phyloP scores from a whole-genome alignment of 371 early-diverging fungal genomes.

The Vairimorpha necatrix region DNA sequence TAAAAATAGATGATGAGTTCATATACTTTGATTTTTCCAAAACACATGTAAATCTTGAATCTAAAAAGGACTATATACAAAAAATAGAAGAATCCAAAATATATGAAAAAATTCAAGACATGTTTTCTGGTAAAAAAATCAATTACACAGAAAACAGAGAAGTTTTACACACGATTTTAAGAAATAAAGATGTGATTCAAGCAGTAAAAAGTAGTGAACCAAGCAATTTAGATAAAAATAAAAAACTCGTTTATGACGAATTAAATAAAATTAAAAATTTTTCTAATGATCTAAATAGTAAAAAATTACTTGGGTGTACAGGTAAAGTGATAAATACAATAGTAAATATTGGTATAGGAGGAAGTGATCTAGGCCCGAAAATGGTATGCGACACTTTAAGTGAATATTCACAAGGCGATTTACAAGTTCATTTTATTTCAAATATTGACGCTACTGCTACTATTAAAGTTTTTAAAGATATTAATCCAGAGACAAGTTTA shows the following conservation, averaged over 20 bases:
- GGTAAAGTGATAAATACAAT: slow-evolving; percentile 83
- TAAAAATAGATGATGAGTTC: slow-evolving; percentile 38
- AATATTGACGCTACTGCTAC: slow-evolving; percentile 95
- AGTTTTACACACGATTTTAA: slow-evolving; percentile 86
- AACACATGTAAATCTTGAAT: slow-evolving; percentile 52
- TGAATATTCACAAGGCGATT: slow-evolving; percentile 70
- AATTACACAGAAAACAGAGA: slow-evolving; percentile 93
- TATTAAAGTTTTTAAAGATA: slow-evolving; percentile 75
- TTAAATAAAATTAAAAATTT: slow-evolving; percentile 80
- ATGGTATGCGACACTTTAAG: slow-evolving; percentile 93
- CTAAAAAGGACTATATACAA: neutral
- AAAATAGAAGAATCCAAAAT: slow-evolving; percentile 36
- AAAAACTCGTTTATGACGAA: slow-evolving; percentile 73
- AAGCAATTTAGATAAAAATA: slow-evolving; percentile 11
- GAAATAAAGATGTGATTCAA: slow-evolving; percentile 74
- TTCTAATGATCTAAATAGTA: slow-evolving; percentile 74
- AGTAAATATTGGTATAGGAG: slow-evolving; percentile 98
- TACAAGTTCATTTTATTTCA: slow-evolving; percentile 83
- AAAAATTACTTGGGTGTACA: slow-evolving; percentile 83
- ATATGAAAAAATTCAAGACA: slow-evolving; percentile 66
- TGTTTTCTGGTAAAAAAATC: slow-evolving; percentile 87
- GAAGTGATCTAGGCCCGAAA: slow-evolving; percentile 96
- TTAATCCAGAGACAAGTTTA: slow-evolving; percentile 80
- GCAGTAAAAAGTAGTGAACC: slow-evolving; percentile 66
- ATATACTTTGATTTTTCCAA: slow-evolving; percentile 61